Evolutionary conservation across 352 stramenopile genomes (phyloP), one percentile per base, ranked within the genome.

Genomic region (Phytophthora pinifolia): DNA sequence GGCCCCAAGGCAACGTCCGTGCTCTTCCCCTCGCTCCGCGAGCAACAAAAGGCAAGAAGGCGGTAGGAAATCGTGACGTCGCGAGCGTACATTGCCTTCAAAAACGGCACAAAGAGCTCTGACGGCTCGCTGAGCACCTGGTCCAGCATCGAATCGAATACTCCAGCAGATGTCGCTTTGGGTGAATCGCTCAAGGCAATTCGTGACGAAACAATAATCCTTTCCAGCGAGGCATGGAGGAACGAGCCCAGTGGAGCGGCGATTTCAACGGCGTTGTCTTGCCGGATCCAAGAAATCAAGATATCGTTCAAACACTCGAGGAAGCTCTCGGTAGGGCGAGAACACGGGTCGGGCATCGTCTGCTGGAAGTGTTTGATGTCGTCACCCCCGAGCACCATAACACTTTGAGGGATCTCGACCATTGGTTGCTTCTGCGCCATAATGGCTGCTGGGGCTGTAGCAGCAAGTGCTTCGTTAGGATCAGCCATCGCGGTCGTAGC

Each of bases 221-320:
- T 64, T 63, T 92, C 83, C 35, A 92, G 50, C 7, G 79, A 89
- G 0, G 62, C 33, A 33, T 89, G 67, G 15, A 92, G 50, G 44
- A 88, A 92, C 1, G 74, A 72, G 4, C 83, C 83, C 8, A 92
- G 50, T 1, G 73, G 60, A 10, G 65, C 65, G 33, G 80, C 79
- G 9, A 93, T 66, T 42, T 89, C 80, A 8, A 86, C 64, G 1
- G 79, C 79, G 41, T 88, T 93, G 31, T 86, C 70, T 66, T 88
- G 77, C 3, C 80, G 79, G 60, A 87, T 89, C 83, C 83, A 92
- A 27, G 74, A 89, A 59, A 89, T 89, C 15, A 92, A 60, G 62
- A 92, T 87, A 48, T 92, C 82, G 48, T 92, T 92, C 32, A 92
- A 62, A 7, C 75, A 88, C 56, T 91, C 80, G 15, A 93, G 43